A percentile compares a stretch with the other conserved stretches of the same genome.
Conservation (phyloP, 805 yeast genomes). For the Metschnikowia corniflorae region DNA sequence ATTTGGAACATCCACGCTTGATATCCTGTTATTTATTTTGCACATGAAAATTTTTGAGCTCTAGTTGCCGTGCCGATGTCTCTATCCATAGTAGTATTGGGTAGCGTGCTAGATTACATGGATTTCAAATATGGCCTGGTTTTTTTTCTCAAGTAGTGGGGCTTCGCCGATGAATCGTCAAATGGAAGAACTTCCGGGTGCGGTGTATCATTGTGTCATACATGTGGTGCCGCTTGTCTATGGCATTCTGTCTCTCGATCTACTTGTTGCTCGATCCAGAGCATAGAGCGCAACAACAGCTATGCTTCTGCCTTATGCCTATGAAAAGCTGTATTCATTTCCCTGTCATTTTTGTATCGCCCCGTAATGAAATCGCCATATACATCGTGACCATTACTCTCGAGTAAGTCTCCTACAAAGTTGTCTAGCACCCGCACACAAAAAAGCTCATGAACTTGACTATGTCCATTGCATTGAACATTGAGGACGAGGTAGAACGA, state of each 20-base stretch:
- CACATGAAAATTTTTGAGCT: too few relatives aligned
- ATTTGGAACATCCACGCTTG: too few relatives aligned
- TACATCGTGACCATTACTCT: slow-evolving; percentile 37
- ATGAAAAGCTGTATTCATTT: slow-evolving; percentile 46
- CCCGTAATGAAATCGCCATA: slow-evolving; percentile 46
- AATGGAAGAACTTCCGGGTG: too few relatives aligned
- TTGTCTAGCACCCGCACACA: slow-evolving; percentile 45
- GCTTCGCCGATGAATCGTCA: too few relatives aligned
- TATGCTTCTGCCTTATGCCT: slow-evolving; percentile 31
- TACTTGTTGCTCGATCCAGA: slow-evolving; percentile 47
- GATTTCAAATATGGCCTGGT: too few relatives aligned
- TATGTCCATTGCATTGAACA: slow-evolving; percentile 57
- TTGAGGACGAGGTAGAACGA: slow-evolving; percentile 66
- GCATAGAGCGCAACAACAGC: slow-evolving; percentile 48
- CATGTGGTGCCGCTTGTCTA: slow-evolving; percentile 43
- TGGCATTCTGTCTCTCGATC: slow-evolving; percentile 28
- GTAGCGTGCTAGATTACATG: too few relatives aligned
- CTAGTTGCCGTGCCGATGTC: too few relatives aligned
- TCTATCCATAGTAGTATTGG: too few relatives aligned
- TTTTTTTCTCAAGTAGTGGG: too few relatives aligned
- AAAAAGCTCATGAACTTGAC: slow-evolving; percentile 41
- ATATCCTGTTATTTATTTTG: too few relatives aligned
- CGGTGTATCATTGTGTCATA: slow-evolving; percentile 48
- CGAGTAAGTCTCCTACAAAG: slow-evolving; percentile 38
- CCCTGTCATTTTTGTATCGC: slow-evolving; percentile 45